Percentiles rank a stretch among this genome's conserved stretches.
Evolutionary conservation across 148 eudicot species (phyloP).

Genomic region (Euryodendron excelsum): DNA sequence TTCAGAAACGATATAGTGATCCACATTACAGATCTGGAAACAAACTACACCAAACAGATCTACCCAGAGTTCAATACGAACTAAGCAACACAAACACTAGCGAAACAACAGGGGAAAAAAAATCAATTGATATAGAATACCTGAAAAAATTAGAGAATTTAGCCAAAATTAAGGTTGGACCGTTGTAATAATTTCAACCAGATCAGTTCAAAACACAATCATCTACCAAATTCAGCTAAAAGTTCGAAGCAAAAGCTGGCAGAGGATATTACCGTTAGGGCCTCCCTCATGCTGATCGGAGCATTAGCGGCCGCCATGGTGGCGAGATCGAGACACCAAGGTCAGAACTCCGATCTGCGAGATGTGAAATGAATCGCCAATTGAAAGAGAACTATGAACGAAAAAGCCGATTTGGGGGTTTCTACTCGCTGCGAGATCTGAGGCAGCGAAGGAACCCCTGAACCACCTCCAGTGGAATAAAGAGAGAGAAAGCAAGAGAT

Average conservation of each 20-base stretch:
- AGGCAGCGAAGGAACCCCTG: conserved; percentile 22
- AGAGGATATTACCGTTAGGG: conserved; percentile 65
- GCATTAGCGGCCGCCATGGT: conserved; percentile 99
- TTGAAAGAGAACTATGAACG: background rate
- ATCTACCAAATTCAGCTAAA: conserved; percentile 6
- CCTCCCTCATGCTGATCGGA: conserved; percentile 93
- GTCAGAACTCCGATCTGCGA: conserved; percentile 21
- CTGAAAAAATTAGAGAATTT: background rate
- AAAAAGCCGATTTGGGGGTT: background rate
- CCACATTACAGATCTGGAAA: conserved; percentile 38
- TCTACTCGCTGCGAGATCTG: conserved; percentile 22
- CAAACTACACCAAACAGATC: conserved; percentile 21
- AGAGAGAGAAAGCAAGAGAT: conserved; percentile 16
- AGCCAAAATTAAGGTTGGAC: background rate
- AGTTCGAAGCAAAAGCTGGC: background rate
- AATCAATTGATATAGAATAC: background rate
- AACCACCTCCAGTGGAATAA: conserved; percentile 18
- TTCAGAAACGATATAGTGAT: background rate
- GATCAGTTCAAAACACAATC: background rate
- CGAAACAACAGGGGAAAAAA: background rate
- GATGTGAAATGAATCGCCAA: conserved; percentile 7
- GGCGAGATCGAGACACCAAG: conserved; percentile 34
- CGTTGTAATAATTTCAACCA: background rate
- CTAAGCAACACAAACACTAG: background rate
- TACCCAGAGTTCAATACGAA: background rate